These are phyloP conservation scores for Yamadazyma oceani DNA, from an alignment of 1,139 yeast genomes.

Conservation along the genomic window DNA sequence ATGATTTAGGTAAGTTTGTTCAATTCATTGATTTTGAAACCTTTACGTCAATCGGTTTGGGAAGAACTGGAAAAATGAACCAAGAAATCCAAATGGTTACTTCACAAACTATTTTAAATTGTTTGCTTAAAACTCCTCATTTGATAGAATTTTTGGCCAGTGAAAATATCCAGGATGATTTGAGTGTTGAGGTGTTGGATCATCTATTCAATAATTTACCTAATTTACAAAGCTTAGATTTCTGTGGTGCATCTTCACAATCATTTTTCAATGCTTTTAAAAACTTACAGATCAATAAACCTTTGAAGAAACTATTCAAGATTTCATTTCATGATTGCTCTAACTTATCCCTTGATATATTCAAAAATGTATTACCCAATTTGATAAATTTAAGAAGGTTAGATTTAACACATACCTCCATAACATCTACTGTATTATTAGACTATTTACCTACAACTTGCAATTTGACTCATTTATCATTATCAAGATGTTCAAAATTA, in stretches of 20 bases:
- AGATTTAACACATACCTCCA: constrained; percentile 81
- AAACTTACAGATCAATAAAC: constrained; percentile 20
- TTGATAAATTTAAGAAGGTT: constrained; percentile 62
- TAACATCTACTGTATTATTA: constrained; percentile 55
- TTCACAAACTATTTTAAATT: constrained; percentile 62
- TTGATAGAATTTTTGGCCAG: constrained; percentile 77
- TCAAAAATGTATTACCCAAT: constrained; percentile 57
- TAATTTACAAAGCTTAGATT: constrained; percentile 70
- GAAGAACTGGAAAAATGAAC: constrained; percentile 87
- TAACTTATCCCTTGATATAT: constrained; percentile 59
- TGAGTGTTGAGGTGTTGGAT: constrained; percentile 61
- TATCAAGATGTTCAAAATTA: constrained; percentile 75
- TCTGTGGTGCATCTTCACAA: constrained; percentile 82
- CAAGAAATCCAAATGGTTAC: constrained; percentile 91
- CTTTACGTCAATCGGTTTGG: constrained; percentile 86
- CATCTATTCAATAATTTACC: constrained; percentile 60
- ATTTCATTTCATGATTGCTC: constrained; percentile 89
- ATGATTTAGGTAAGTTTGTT: constrained; percentile 61
- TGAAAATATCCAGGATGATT: constrained; percentile 84
- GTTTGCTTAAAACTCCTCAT: constrained; percentile 64
- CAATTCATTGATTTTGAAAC: constrained; percentile 84
- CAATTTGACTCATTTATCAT: constrained; percentile 70
- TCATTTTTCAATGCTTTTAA: constrained; percentile 65
- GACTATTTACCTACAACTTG: constrained; percentile 52
- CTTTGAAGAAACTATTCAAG: constrained; percentile 42